phyloP scores from a whole-genome alignment of 2,329 filamentous ascomycete genomes.

The Westerdykella sp. region DNA sequence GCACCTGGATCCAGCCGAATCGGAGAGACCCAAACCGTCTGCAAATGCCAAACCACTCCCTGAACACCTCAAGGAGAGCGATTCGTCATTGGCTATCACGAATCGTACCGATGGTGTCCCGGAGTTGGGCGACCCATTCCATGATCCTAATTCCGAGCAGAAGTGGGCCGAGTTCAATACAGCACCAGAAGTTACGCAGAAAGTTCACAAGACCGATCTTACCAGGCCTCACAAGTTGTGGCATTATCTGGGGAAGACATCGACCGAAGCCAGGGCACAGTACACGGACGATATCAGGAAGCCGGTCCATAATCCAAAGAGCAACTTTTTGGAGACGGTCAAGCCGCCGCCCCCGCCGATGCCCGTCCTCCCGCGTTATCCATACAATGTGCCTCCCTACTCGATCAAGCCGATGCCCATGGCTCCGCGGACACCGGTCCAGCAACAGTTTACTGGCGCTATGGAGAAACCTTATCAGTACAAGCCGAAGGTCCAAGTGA shows the following conservation, averaged over 20 bases:
- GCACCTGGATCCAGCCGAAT: constrained; percentile 64
- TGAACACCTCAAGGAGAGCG: constrained; percentile 44
- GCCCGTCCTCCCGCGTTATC: constrained; percentile 22
- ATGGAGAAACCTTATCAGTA: constrained; percentile 26
- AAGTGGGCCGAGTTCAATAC: constrained; percentile 66
- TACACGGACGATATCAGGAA: constrained; percentile 72
- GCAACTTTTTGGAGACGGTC: constrained; percentile 67
- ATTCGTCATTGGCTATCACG: constrained; percentile 39
- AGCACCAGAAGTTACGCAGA: constrained; percentile 35
- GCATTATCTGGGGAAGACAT: constrained; percentile 79
- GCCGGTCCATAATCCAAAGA: constrained; percentile 59
- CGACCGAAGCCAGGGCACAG: constrained; percentile 83
- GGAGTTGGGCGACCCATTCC: constrained; percentile 43
- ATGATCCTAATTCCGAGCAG: constrained; percentile 39
- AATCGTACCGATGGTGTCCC: constrained; percentile 48
- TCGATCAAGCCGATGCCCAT: constrained; percentile 41
- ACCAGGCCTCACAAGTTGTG: constrained; percentile 69
- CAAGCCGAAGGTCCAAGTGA: constrained; percentile 26
- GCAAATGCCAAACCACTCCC: constrained; percentile 66
- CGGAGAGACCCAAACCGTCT: constrained; percentile 67
- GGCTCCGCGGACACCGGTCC: constrained; percentile 26
- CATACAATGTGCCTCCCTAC: constrained; percentile 35
- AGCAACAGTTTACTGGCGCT: constrained; percentile 16
- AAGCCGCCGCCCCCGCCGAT: constrained; percentile 33
- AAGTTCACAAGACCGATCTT: constrained; percentile 65